Percentiles rank a stretch among this genome's conserved stretches.
These are phyloP conservation scores for Naganishia cerealis DNA, from an alignment of 1,284 basidiomycete species.

Conservation along the genomic window DNA sequence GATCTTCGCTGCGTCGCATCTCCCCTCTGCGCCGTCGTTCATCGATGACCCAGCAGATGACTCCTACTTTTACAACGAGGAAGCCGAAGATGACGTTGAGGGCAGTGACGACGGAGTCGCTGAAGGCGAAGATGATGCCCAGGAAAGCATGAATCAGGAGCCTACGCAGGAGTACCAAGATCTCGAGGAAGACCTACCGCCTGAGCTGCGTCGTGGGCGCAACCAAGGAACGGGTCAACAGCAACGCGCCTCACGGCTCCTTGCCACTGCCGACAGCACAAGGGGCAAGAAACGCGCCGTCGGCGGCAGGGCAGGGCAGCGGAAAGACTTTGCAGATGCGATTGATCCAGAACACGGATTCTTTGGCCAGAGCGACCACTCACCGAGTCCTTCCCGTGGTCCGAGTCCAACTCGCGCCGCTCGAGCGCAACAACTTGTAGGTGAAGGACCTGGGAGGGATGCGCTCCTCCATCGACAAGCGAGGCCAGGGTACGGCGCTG, in stretches of 20 bases:
- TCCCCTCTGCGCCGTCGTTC: constrained; percentile 50
- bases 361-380: constrained; percentile 25
- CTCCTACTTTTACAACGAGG: constrained; percentile 28
- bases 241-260: background rate
- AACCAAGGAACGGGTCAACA: background rate
- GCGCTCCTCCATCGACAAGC: background rate
- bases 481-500: background rate
- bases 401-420: constrained; percentile 6
- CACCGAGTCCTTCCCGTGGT: constrained; percentile 25
- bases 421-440: background rate
- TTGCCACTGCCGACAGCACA: background rate
- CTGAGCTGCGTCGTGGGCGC: constrained; percentile 5
- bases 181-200: constrained; percentile 16
- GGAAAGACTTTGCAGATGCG: constrained; percentile 4
- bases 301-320: background rate
- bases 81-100: constrained; percentile 33
- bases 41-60: constrained; percentile 38
- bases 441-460: constrained; percentile 17
- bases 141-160: constrained; percentile 17
- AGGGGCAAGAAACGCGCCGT: background rate
- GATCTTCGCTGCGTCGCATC: constrained; percentile 44
- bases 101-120: constrained; percentile 38
- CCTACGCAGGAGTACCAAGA: constrained; percentile 22
- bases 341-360: constrained; percentile 9
- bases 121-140: constrained; percentile 33